These are phyloP conservation scores for Colletotrichum lindemuthianum DNA, from an alignment of 2,329 filamentous ascomycete genomes.

Conservation along the genomic window DNA sequence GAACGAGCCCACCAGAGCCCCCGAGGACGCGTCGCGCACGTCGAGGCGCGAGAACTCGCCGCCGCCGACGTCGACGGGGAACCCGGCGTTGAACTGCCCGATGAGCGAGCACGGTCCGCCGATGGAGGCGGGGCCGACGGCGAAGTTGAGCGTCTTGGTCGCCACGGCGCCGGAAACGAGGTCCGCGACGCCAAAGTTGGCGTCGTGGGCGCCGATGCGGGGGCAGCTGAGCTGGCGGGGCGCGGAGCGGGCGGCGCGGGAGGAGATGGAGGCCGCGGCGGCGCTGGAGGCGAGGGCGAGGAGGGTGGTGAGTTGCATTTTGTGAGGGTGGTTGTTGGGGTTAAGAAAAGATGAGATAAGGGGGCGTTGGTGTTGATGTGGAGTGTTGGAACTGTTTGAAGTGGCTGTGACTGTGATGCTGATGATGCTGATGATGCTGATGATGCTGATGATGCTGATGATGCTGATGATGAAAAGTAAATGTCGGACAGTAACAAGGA, in stretches of 20 bases:
- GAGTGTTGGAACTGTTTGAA: background rate
- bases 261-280: slow-evolving; percentile 2
- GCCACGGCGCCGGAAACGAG: slow-evolving; percentile 16
- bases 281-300: slow-evolving; percentile 20
- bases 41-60: slow-evolving; percentile 23
- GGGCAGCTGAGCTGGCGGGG: slow-evolving; percentile 21
- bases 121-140: slow-evolving; percentile 10
- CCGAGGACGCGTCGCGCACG: slow-evolving; percentile 12
- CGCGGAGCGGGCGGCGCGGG: slow-evolving; percentile 12
- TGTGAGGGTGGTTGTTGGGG: background rate
- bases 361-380: background rate
- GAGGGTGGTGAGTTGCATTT: slow-evolving; percentile 29
- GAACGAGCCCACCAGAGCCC: slow-evolving; percentile 29
- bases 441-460: slow-evolving; percentile 17
- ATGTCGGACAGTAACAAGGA: background rate
- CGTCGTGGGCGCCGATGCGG: slow-evolving; percentile 19
- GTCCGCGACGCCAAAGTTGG: slow-evolving; percentile 28
- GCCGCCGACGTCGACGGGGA: slow-evolving; percentile 26
- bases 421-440: slow-evolving; percentile 14
- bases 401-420: slow-evolving; percentile 1
- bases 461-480: background rate
- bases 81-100: slow-evolving; percentile 22
- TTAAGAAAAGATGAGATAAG: background rate
- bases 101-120: slow-evolving; percentile 26
- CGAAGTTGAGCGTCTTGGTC: slow-evolving; percentile 24